Evolutionary conservation across 345 rosid genomes (phyloP).

Genomic region (Populus simonii): DNA sequence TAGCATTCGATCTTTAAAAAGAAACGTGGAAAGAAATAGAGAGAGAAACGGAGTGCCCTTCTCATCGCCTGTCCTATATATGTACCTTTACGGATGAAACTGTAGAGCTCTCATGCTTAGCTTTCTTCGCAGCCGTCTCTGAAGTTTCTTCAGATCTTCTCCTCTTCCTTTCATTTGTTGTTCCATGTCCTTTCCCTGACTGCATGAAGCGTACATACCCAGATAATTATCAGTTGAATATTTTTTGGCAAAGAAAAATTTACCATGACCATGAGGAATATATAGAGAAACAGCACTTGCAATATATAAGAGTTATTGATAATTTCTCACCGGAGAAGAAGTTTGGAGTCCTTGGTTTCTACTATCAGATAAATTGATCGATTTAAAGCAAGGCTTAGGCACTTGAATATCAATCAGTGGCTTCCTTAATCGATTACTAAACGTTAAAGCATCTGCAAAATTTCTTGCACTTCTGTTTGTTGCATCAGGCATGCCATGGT

Average conservation of each 20-base stretch:
- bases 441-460: constrained; percentile 16
- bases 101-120: constrained; percentile 51
- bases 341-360: constrained; percentile 51
- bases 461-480: constrained; percentile 33
- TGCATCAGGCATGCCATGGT: constrained; percentile 22
- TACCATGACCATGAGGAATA: background rate
- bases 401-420: constrained; percentile 43
- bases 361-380: constrained; percentile 44
- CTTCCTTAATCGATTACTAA: constrained; percentile 41
- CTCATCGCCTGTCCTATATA: background rate
- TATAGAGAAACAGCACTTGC: background rate
- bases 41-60: background rate
- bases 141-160: constrained; percentile 56
- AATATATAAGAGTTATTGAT: background rate
- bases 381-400: constrained; percentile 42
- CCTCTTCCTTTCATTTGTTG: constrained; percentile 55
- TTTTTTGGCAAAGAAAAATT: background rate
- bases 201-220: constrained; percentile 13
- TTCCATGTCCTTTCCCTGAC: constrained; percentile 44
- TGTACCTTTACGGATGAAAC: constrained; percentile 64
- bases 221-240: background rate
- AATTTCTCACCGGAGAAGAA: constrained; percentile 35
- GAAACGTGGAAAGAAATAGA: background rate
- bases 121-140: constrained; percentile 44
- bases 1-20: background rate